Base-by-base conservation (phyloP, 2,329 filamentous ascomycete species). In the Zasmidium angulare region DNA sequence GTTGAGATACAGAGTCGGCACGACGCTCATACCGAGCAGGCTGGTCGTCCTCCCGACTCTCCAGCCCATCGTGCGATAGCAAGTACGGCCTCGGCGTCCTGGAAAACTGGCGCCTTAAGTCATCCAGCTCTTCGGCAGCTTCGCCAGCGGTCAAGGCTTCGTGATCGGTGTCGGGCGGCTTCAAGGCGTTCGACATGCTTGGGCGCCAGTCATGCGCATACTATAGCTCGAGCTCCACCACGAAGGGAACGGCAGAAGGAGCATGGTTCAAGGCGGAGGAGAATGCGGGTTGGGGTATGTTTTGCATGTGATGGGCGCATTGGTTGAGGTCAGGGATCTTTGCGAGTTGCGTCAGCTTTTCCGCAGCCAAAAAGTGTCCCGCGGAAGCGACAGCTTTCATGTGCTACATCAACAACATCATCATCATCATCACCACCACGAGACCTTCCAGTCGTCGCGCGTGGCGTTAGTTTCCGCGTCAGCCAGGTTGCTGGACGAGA, bases 31-130 rank as follows among this genome's bases (percentile, higher is more conserved):
- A 20, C 53, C 29, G 24, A 54, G 47, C 48, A 50, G 53, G 17
- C 56, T 55, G 47, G 55, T 51, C 40, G 58, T 66, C 64, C 53
- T 68, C 59, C 50, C 51, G 56, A 43, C n/a, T 43, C 54, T 36
- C 9, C 7, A 55, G n/a, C n/a, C 46, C 40, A 20, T 53, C 43
- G 29, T 58, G 56, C 24, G 56, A 58, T 11, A 49, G 46, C 2
- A 54, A 43, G 54, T 58, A 58, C 20, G 56, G 56, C 43, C 56
- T 19, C 9, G 56, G 56, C n/a, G 56, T 58, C 31, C 56, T 47
- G 23, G 56, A 53, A 43, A 54, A 58, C 26, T 50, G 50, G 19
- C 49, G 50, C 31, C 56, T 53, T 10, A 53, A 31, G 31, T 29
- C 24, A 26, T 53, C 56, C 23, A 50, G 47, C 46, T 56, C 46